Evolutionary conservation across 176 grass and related monocot genomes (phyloP).

Genomic region (Ananas comosus): DNA sequence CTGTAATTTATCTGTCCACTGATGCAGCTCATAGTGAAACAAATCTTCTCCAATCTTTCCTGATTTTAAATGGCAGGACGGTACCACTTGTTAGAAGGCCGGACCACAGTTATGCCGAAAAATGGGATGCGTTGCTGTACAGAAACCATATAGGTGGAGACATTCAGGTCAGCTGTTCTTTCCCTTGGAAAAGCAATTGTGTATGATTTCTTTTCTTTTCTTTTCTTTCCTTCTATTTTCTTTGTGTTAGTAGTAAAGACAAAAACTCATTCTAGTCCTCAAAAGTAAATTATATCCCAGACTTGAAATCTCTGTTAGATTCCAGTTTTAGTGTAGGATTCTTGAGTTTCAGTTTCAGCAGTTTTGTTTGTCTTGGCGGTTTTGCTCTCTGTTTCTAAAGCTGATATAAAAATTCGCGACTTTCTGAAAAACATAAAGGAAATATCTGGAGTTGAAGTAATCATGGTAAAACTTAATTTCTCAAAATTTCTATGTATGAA

Average conservation of each 20-base stretch:
- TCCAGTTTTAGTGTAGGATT: no score
- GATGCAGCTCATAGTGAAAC: slow-evolving; percentile 82
- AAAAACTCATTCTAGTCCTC: no score
- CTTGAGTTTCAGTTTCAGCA: no score
- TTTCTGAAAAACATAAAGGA: no score
- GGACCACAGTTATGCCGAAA: slow-evolving; percentile 55
- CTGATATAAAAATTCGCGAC: no score
- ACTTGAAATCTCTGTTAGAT: no score
- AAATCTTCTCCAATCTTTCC: slow-evolving; percentile 59
- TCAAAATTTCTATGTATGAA: no score
- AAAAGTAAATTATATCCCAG: no score
- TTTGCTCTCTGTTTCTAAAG: no score
- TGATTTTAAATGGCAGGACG: slow-evolving; percentile 55
- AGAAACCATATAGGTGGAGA: slow-evolving; percentile 70
- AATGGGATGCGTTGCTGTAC: slow-evolving; percentile 88
- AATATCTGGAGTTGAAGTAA: no score
- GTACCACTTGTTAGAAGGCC: slow-evolving; percentile 78
- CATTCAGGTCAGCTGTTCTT: slow-evolving; percentile 37
- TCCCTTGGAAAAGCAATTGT: not conserved
- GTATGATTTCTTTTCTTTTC: not conserved
- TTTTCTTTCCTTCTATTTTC: not conserved
- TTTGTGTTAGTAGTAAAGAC: not conserved
- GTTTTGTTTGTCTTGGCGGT: no score
- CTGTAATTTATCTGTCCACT: slow-evolving; percentile 80
- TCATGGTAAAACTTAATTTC: no score